phyloP scores from a whole-genome alignment of 1,284 basidiomycete genomes.

The Rhodotorula mucilaginosa region DNA sequence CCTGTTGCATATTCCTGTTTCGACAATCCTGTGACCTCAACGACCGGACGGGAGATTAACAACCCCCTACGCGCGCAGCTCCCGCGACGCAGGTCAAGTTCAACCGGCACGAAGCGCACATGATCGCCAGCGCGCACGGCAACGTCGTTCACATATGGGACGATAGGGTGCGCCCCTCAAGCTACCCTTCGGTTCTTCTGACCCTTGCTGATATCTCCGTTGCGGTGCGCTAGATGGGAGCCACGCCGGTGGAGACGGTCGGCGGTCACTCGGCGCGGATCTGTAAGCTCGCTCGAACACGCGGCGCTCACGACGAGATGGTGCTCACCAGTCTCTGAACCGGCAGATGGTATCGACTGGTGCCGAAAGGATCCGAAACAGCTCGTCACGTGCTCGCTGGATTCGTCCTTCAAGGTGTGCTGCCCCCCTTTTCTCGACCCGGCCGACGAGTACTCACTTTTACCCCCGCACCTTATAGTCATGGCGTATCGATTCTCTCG shows the following conservation, averaged over 20 bases:
- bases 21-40: not conserved
- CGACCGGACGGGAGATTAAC: not conserved
- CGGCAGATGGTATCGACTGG: conserved; percentile 81
- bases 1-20: too few species aligned
- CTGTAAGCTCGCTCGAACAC: conserved; percentile 48
- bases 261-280: conserved; percentile 82
- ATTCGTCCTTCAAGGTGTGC: conserved; percentile 88
- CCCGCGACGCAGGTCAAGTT: conserved; percentile 94
- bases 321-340: too few species aligned
- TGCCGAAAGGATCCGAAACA: conserved; percentile 69
- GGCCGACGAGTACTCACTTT: conserved; percentile 19
- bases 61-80: conserved; percentile 52
- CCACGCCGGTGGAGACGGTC: conserved; percentile 72
- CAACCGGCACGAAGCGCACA: conserved; percentile 79
- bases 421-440: conserved; percentile 45
- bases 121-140: conserved; percentile 82
- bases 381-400: conserved; percentile 85
- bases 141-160: conserved; percentile 85
- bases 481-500: conserved; percentile 37
- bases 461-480: conserved; percentile 12
- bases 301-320: too few species aligned
- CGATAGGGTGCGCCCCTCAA: conserved; percentile 59
- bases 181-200: not conserved
- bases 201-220: not conserved
- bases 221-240: conserved; percentile 66